Conservation (phyloP, 192 early-diverging fungal genomes). For the Jimgerdemannia flammicorona region DNA sequence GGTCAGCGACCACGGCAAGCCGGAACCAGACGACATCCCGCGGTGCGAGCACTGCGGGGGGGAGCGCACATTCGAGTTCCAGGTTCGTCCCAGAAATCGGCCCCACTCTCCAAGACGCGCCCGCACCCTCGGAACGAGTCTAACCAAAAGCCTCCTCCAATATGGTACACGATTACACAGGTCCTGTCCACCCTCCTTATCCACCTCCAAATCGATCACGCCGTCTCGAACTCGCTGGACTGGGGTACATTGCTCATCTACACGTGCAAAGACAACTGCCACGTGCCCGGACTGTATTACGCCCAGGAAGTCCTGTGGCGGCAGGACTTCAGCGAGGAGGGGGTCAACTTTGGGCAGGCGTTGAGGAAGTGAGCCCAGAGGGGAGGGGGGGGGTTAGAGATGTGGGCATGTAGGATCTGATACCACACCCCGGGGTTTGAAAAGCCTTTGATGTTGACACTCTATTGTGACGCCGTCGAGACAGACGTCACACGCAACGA, state of each 20-base stretch:
- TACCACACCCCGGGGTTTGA: no score
- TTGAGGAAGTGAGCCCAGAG: neutral
- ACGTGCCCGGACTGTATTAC: slow-evolving; percentile 45
- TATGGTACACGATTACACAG: slow-evolving; percentile 18
- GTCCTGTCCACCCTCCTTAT: slow-evolving; percentile 88
- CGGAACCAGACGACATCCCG: slow-evolving; percentile 50
- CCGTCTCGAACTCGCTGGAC: slow-evolving; percentile 68
- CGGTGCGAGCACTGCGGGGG: slow-evolving; percentile 71
- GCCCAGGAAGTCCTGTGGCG: slow-evolving; percentile 64
- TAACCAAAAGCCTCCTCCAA: neutral
- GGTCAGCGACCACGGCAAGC: slow-evolving; percentile 69
- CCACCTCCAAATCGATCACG: slow-evolving; percentile 70
- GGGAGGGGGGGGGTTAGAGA: neutral
- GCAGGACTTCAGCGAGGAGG: slow-evolving; percentile 84
- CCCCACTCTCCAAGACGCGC: no score
- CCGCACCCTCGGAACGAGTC: neutral
- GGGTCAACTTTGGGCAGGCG: slow-evolving; percentile 43
- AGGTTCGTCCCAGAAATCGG: slow-evolving; percentile 36
- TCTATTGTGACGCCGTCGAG: no score
- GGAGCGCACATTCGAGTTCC: slow-evolving; percentile 85
- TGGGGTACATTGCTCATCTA: slow-evolving; percentile 90
- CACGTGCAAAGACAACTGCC: slow-evolving; percentile 82
- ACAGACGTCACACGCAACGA: neutral
- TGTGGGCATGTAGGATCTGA: no score
- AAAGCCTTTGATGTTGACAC: no score